phyloP scores from a whole-genome alignment of 257 asterid genomes.

The Gardenia jasminoides region DNA sequence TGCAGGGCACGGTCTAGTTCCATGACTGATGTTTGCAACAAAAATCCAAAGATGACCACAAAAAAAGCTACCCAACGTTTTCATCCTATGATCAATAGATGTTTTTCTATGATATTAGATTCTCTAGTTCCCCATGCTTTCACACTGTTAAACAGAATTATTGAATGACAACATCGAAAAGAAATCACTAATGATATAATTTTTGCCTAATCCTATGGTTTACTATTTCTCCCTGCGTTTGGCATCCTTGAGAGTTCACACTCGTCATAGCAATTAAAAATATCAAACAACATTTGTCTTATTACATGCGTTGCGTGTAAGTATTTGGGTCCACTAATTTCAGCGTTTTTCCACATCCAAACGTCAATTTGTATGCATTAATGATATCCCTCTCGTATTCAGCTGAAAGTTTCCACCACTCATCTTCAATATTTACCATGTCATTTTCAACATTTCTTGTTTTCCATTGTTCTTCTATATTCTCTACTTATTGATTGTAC shows the following conservation, averaged over 20 bases:
- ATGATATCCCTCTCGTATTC: not conserved
- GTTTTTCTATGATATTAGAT: slow-evolving; percentile 17
- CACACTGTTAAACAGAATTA: slow-evolving; percentile 26
- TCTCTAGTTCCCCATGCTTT: slow-evolving; percentile 32
- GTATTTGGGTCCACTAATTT: not conserved
- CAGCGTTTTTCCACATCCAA: slow-evolving; percentile 20
- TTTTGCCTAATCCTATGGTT: not conserved
- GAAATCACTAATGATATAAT: not conserved
- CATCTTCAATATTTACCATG: not conserved
- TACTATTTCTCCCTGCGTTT: not conserved
- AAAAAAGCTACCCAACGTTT: not conserved
- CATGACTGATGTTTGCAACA: not conserved
- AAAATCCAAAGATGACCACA: not conserved
- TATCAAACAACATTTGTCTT: not conserved
- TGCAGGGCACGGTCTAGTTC: not conserved
- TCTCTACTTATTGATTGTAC: not conserved
- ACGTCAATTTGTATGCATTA: not conserved
- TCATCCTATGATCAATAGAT: not conserved
- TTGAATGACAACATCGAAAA: slow-evolving; percentile 1
- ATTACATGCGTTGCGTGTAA: slow-evolving; percentile 17
- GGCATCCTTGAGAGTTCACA: slow-evolving; percentile 43
- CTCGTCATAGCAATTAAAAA: slow-evolving; percentile 14
- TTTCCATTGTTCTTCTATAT: not conserved
- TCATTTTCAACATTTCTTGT: slow-evolving; percentile 11
- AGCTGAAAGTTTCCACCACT: not conserved